Evolutionary conservation across 108 stramenopile genomes (phyloP), one percentile per base, ranked within the genome.

Genomic region (Pseudonitzschia multiseries): DNA sequence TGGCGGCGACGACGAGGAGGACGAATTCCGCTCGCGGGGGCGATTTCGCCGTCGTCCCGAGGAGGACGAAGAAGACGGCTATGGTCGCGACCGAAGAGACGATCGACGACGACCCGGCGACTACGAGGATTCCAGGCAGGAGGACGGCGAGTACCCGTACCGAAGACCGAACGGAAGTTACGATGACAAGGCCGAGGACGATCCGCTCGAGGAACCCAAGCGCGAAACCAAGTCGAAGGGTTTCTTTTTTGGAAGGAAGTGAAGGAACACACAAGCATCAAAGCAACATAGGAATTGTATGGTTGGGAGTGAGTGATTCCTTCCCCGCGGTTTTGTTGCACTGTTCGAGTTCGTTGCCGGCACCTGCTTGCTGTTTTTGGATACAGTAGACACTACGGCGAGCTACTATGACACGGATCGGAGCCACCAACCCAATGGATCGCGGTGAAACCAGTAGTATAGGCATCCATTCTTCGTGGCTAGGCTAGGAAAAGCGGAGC

Each of bases 161-260:
- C 53, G 53, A 54, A 54, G 53, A 54, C 24, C 53, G 53, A 14
- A 54, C 10, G 53, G 6, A 24, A 51, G 50, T 15, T 29, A 68
- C 44, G 28, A 51, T 48, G 20, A 51, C 50, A 18, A 51, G 18
- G 50, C 15, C 20, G 50, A 51, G 15, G 50, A 51, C 50, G 50
- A 51, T 57, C 26, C 26, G 24, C 10, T 9, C 10, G 29, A 59
- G 4, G 57, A 59, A 2, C 15, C 4, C 5, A 26, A 59, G 27
- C 24, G 24, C 27, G 57, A 59, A 59, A 59, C 21, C 5, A 59
- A 59, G 27, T 31, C 57, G 27, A 59, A 59, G 57, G 57, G 57
- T 31, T 59, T 59, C 14, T 59, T 59, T 24, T 27, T 27, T 17
- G 29, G 57, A 9, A 59, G 57, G 29, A 59, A 59, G 22, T 59